Percentiles rank a stretch among this genome's conserved stretches.
Evolutionary conservation across 257 asterid genomes (phyloP).

Genomic region (Forsythia viridissima): DNA sequence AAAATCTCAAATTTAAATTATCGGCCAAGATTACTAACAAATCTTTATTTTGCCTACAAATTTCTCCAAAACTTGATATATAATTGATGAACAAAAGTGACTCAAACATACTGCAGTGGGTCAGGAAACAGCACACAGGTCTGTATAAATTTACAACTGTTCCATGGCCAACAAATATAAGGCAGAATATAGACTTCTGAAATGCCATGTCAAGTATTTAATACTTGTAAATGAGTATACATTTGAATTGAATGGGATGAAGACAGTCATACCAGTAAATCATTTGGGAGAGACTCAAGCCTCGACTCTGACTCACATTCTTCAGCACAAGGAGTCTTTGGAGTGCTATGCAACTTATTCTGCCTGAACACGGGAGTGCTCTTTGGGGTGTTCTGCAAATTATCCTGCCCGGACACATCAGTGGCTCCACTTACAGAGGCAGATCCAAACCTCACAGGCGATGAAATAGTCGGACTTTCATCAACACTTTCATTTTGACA

Average conservation of each 20-base stretch:
- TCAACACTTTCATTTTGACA: slow-evolving; percentile 29
- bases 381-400: slow-evolving; percentile 61
- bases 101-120: neutral
- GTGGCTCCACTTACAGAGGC: slow-evolving; percentile 35
- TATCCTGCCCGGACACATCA: slow-evolving; percentile 37
- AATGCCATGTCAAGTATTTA: neutral
- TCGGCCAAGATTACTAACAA: neutral
- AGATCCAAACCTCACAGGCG: slow-evolving; percentile 62
- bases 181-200: neutral
- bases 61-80: neutral
- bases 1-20: neutral
- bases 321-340: slow-evolving; percentile 67
- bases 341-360: slow-evolving; percentile 44
- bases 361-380: slow-evolving; percentile 31
- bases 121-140: neutral
- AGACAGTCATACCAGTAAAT: slow-evolving; percentile 71
- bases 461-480: slow-evolving; percentile 38
- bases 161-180: neutral
- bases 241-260: slow-evolving; percentile 6
- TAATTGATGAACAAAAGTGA: neutral
- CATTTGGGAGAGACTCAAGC: slow-evolving; percentile 85
- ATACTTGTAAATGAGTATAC: neutral
- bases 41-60: neutral
- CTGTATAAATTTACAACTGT: neutral
- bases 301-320: slow-evolving; percentile 58